Evolutionary conservation across 176 grass and related monocot species (phyloP), one percentile per base, ranked within the genome.

Genomic region (Oryza glaberrima): DNA sequence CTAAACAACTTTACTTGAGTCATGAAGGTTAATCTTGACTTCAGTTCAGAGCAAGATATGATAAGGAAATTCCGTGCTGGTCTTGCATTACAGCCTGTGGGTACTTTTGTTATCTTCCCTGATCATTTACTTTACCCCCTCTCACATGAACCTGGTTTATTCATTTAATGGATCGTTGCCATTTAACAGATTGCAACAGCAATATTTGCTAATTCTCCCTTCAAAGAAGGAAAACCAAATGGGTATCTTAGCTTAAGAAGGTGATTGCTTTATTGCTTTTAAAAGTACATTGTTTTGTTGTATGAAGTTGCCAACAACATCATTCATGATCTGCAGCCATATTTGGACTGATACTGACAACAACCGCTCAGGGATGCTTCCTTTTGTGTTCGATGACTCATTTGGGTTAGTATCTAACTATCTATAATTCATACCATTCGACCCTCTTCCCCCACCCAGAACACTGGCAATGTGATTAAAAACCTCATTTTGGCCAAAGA

Each of bases 151-250:
- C n/a, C 30, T 90, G 14, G 47, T 60, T 84, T 2, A 19, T 82
- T 87, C 20, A 68, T 83, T 71, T 60, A 83, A 90, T 85, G 94
- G 93, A 99, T 92, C 76, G 90, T 93, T 63, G 7, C n/a, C 19
- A 63, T 63, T 75, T 60, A 82, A 92, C 89, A 99, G 96, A 99
- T 99, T 76, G 93, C 96, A n/a, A 99, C 93, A 69, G 91, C 93
- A 38, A 94, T 99, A 92, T 99, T 99, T 86, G 96, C 96, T 49
- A 99, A 99, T 80, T 99, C 96, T 65, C 96, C 96, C 47, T 99
- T 99, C 60, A 96, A 83, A 86, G 96, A 99, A 99, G 93, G 96
- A 84, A 99, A 99, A 76, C 96, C 96, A 92, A 98, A 96, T 94
- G 91, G 93, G 25, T 95, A 80, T 84, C 90, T 99, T 82, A 99